Evolutionary conservation across 768 basidiomycete species (phyloP), one percentile per base, ranked within the genome.

Genomic region (Podaxis sp.): DNA sequence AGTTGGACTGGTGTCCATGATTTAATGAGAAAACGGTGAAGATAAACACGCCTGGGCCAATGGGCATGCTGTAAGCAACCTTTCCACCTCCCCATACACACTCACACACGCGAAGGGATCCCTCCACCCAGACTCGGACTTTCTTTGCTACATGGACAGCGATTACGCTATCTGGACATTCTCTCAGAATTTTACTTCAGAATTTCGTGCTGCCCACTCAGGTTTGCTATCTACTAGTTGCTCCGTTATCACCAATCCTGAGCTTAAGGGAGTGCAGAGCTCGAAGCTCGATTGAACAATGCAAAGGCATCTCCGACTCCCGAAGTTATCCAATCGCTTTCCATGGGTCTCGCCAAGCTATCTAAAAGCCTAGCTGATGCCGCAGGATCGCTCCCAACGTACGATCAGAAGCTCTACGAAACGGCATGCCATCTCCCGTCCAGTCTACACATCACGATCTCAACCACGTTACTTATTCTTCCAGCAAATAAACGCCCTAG

Each of bases 331-430:
- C 78, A 82, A 60, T 75, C 71, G 17, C 65, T 89, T 7, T 75
- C 85, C 2, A 64, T 76, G 8, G 83, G 84, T 46, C 72, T 88
- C 20, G 82, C 86, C 3, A 84, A 82, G 63, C 72, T 91, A 49
- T 78, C 84, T 49, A 93, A 87, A 68, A 78, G 77, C 24, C 78
- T 93, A 17, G 77, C 80, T 5, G 88, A 87, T 70, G 90, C 87
- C 4, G 85, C 83, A 8, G 81, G 82, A 6, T 84, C 81, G 62
- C 75, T 94, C 50, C 88, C 91, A 3, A 77, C 81, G 41, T 91
- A 91, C 69, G 90, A 92, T 72, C 91, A 89, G 69, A 81, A 87
- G 58, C 87, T 87, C 68, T 89, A 82, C 69, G 88, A 89, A 71
- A 74, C 77, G 68, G 36, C 59, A 40, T 58, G 38, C 53, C 38